Evolutionary conservation across 495 filamentous ascomycete species (phyloP).

Genomic region (Trichoderma reesei): DNA sequence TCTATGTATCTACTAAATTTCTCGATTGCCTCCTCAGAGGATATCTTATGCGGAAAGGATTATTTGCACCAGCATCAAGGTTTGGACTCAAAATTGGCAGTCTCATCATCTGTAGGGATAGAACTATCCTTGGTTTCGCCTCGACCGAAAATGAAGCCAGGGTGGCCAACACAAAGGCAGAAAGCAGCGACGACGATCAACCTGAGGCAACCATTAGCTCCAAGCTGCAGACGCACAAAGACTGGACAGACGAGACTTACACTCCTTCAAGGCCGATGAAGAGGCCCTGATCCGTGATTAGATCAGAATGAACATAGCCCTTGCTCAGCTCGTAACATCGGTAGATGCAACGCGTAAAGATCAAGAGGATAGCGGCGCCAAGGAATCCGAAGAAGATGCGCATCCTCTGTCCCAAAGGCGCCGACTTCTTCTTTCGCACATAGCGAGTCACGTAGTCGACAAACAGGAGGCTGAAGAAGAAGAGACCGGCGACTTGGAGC

Average conservation of each 20-base stretch:
- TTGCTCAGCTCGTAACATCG: slow-evolving; percentile 38
- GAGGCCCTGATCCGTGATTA: slow-evolving; percentile 32
- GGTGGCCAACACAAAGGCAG: slow-evolving; percentile 9
- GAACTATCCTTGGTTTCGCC: background rate
- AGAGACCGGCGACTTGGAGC: slow-evolving; percentile 35
- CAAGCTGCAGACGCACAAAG: no score
- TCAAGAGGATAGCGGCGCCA: slow-evolving; percentile 29
- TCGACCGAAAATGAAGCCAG: slow-evolving; percentile 7
- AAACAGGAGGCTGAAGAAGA: slow-evolving; percentile 31
- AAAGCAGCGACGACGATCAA: background rate
- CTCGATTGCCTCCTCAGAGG: no score
- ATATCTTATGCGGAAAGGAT: background rate
- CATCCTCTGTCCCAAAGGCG: slow-evolving; percentile 12
- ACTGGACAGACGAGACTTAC: slow-evolving; percentile 10
- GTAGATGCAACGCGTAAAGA: slow-evolving; percentile 35
- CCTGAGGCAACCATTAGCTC: background rate
- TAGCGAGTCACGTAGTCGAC: slow-evolving; percentile 32
- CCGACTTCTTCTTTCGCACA: slow-evolving; percentile 8
- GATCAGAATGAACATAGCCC: slow-evolving; percentile 29
- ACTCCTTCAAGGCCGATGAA: slow-evolving; percentile 42
- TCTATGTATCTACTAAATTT: no score
- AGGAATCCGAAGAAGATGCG: slow-evolving; percentile 34
- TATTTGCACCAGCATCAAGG: background rate
- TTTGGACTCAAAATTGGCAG: background rate
- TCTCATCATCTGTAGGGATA: background rate